These are phyloP conservation scores for Pascua sp. DNA, from an alignment of 1,284 basidiomycete species.

Conservation along the genomic window DNA sequence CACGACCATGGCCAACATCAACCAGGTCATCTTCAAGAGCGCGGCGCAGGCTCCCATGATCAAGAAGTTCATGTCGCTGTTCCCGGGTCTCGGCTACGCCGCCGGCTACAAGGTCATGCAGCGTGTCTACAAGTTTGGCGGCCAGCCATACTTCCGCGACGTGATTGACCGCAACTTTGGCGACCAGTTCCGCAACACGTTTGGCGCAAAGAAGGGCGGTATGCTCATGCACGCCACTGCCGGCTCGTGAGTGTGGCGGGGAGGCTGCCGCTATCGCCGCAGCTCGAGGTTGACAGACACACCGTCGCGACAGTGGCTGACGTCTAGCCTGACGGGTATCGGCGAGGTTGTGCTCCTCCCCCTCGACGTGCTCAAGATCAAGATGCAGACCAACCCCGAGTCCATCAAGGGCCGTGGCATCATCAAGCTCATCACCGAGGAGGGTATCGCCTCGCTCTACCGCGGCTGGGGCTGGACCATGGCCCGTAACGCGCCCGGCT, in stretches of 20 bases:
- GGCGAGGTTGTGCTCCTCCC: constrained; percentile 96
- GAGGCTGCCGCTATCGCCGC: no score
- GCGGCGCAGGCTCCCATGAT: constrained; percentile 66
- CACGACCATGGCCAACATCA: constrained; percentile 64
- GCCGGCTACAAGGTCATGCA: constrained; percentile 95
- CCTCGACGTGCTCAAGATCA: constrained; percentile 95
- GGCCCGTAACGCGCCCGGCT: constrained; percentile 93
- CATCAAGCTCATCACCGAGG: constrained; percentile 83
- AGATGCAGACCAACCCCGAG: constrained; percentile 94
- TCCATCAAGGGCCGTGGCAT: constrained; percentile 90
- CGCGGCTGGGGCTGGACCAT: constrained; percentile 99
- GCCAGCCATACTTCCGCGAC: constrained; percentile 97
- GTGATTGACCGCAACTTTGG: constrained; percentile 75
- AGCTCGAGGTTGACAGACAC: no score
- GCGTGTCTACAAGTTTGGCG: constrained; percentile 96
- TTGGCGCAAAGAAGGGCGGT: constrained; percentile 95
- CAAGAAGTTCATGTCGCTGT: constrained; percentile 82
- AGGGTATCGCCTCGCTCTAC: constrained; percentile 81
- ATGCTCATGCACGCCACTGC: constrained; percentile 94
- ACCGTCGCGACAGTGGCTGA: constrained; percentile 1
- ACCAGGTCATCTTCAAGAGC: constrained; percentile 81
- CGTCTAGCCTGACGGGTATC: constrained; percentile 78
- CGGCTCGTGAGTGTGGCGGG: constrained; percentile 64
- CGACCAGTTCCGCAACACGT: constrained; percentile 69
- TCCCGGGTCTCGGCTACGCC: constrained; percentile 96